phyloP scores from a whole-genome alignment of 129 eudicot species.

The Scalesia atractyloides region DNA sequence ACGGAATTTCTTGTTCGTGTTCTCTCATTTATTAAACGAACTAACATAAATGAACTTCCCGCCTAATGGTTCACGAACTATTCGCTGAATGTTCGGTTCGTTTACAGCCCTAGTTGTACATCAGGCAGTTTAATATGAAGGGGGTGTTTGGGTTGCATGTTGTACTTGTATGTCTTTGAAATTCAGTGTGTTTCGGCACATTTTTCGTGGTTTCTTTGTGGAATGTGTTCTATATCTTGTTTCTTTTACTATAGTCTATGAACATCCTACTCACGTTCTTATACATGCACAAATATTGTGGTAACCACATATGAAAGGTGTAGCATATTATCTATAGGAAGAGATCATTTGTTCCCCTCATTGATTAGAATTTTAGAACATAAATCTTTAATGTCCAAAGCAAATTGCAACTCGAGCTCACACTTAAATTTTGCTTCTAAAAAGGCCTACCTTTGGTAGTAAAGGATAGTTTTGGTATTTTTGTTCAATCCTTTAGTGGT shows the following conservation, averaged over 20 bases:
- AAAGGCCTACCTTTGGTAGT: neutral
- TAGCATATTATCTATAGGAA: neutral
- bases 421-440: neutral
- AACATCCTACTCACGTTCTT: neutral
- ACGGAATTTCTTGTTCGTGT: too few species aligned
- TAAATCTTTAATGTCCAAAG: too few species aligned
- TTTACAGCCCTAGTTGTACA: too few species aligned
- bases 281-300: neutral
- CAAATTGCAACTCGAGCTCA: neutral
- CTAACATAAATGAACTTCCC: too few species aligned
- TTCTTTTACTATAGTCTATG: neutral
- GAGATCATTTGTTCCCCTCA: neutral
- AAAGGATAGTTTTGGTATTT: neutral
- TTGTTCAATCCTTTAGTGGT: neutral
- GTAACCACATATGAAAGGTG: neutral
- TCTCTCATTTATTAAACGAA: too few species aligned
- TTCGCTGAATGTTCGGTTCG: too few species aligned
- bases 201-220: neutral
- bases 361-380: too few species aligned
- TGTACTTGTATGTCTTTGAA: neutral
- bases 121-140: neutral
- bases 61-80: too few species aligned
- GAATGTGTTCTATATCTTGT: neutral
- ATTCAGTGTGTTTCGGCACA: neutral
- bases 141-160: neutral